These are phyloP conservation scores for Escovopsis sp. DNA, from an alignment of 2,329 filamentous ascomycete genomes.

Conservation along the genomic window DNA sequence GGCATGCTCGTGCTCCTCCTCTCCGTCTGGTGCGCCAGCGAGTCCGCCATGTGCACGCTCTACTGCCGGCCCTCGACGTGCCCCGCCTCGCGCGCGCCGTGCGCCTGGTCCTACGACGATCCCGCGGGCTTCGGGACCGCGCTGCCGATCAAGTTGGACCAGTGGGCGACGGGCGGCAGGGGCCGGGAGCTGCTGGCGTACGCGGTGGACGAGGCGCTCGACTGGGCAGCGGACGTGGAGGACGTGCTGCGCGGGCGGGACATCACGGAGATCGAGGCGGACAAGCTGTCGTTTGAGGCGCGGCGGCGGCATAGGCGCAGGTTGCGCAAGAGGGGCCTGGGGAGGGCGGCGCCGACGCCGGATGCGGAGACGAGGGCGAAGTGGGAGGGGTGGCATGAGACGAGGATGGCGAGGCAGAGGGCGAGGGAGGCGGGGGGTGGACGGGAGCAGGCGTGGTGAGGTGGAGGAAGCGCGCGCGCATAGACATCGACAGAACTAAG, in stretches of 20 bases:
- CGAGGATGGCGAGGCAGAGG: constrained; percentile 24
- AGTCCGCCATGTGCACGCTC: constrained; percentile 34
- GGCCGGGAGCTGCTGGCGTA: constrained; percentile 25
- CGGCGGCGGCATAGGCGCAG: constrained; percentile 34
- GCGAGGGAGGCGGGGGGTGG: constrained; percentile 19
- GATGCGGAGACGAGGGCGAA: constrained; percentile 26
- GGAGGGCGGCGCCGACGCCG: constrained; percentile 18
- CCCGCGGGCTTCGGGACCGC: constrained; percentile 43
- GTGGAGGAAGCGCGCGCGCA: no score
- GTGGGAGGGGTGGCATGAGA: constrained; percentile 29
- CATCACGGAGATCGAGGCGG: constrained; percentile 27
- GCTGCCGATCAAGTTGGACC: constrained; percentile 45
- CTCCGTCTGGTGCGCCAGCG: constrained; percentile 37
- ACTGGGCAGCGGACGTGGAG: constrained; percentile 30
- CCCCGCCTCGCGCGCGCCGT: constrained; percentile 21
- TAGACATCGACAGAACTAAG: no score
- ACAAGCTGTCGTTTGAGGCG: constrained; percentile 28
- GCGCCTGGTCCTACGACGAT: constrained; percentile 41
- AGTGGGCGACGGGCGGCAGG: constrained; percentile 40
- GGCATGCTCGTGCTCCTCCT: constrained; percentile 29
- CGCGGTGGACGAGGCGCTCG: constrained; percentile 27
- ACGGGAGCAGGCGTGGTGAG: no score
- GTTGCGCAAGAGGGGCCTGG: constrained; percentile 30
- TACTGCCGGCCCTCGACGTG: constrained; percentile 42
- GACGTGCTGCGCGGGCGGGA: constrained; percentile 31